phyloP scores from a whole-genome alignment of 805 yeast genomes.

The Schwanniomyces pseudopolymorphus region DNA sequence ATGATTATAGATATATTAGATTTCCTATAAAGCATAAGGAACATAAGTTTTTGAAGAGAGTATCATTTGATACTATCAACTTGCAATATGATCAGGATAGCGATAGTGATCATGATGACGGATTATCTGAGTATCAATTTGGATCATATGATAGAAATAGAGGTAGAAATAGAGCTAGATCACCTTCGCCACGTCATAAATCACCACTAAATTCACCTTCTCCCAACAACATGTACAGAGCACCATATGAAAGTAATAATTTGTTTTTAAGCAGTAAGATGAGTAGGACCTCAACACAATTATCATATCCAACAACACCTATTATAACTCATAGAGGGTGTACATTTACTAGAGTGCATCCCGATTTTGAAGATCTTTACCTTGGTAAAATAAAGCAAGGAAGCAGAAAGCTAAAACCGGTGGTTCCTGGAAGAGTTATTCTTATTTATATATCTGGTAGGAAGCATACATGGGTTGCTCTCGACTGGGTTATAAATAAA shows the following conservation, averaged over 20 bases:
- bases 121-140: conserved; percentile 4
- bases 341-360: conserved; percentile 48
- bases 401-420: conserved; percentile 23
- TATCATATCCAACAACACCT: conserved; percentile 39
- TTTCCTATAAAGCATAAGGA: conserved; percentile 9
- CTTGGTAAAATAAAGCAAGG: conserved; percentile 28
- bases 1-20: conserved; percentile 20
- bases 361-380: conserved; percentile 47
- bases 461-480: conserved; percentile 77
- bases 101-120: conserved; percentile 11
- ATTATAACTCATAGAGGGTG: conserved; percentile 41
- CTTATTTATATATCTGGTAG: conserved; percentile 70
- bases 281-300: conserved; percentile 5
- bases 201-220: conserved; percentile 11
- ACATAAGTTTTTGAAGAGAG: conserved; percentile 29
- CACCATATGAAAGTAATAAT: background rate
- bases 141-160: conserved; percentile 6
- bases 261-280: background rate
- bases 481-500: conserved; percentile 64
- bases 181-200: conserved; percentile 9
- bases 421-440: conserved; percentile 53
- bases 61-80: conserved; percentile 56
- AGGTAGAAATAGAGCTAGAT: conserved; percentile 13
- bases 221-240: conserved; percentile 1
- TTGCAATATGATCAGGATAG: conserved; percentile 19